phyloP scores from a whole-genome alignment of 2,329 filamentous ascomycete species.

The Diaporthe destruens region DNA sequence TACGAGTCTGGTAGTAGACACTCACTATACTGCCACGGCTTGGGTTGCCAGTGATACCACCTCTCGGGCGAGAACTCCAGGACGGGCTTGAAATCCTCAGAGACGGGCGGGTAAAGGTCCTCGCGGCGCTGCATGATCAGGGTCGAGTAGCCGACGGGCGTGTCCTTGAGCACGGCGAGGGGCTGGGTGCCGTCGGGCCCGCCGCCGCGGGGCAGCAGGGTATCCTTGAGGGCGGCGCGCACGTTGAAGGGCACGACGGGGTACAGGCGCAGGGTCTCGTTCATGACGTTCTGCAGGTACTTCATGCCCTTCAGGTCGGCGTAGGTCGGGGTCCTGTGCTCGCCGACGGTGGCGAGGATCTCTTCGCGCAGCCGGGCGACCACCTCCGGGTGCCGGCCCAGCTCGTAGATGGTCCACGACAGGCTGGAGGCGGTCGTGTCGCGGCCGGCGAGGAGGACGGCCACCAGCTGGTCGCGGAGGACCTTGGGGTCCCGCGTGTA shows the following conservation, averaged over 20 bases:
- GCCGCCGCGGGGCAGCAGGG: constrained; percentile 79
- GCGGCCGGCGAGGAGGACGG: constrained; percentile 84
- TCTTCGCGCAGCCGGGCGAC: constrained; percentile 79
- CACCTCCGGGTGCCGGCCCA: constrained; percentile 76
- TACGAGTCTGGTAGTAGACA: background rate
- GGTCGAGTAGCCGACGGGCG: constrained; percentile 74
- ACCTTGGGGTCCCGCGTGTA: constrained; percentile 80
- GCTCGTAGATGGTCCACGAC: constrained; percentile 85
- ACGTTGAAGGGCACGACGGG: constrained; percentile 81
- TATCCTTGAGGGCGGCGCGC: constrained; percentile 78
- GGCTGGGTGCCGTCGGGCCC: constrained; percentile 73
- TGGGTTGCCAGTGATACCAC: constrained; percentile 74
- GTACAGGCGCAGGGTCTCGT: constrained; percentile 45
- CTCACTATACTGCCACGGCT: constrained; percentile 72
- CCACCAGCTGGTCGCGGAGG: constrained; percentile 86
- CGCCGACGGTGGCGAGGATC: constrained; percentile 76
- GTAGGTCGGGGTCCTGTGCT: constrained; percentile 75
- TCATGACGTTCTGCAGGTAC: constrained; percentile 46
- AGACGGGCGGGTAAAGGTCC: constrained; percentile 69
- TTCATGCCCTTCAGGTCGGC: constrained; percentile 61
- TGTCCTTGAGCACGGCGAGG: constrained; percentile 75
- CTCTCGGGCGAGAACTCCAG: constrained; percentile 73
- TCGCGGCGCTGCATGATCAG: constrained; percentile 79
- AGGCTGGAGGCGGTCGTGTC: constrained; percentile 90
- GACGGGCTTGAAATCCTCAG: constrained; percentile 60